Evolutionary conservation across 352 stramenopile genomes (phyloP), one percentile per base, ranked within the genome.

Genomic region (Globisporangium megalacanthum): DNA sequence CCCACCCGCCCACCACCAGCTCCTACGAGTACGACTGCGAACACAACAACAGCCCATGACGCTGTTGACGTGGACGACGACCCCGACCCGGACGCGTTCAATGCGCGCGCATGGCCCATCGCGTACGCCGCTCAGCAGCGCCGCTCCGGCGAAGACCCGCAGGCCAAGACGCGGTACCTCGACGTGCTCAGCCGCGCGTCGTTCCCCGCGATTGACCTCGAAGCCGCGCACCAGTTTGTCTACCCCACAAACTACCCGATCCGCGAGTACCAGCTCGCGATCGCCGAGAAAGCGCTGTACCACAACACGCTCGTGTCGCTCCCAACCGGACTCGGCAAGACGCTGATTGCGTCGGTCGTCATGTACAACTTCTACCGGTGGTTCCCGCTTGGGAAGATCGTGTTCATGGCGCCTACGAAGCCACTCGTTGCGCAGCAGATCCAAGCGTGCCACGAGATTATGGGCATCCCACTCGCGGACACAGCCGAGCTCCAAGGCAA

Each of bases 361-460:
- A 99, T 99, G 94, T 99, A 99, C 80, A 99, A 99, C 82, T 99
- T 96, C 65, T 98, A 98, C 69, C 82, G 96, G 6, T 99, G 97
- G 97, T 99, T 99, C 70, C 95, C 96, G 6, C 72, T 65, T 6
- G 88, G 88, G 15, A 95, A 97, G 52, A 93, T 98, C 44, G 90
- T 98, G n/a, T 98, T 99, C 73, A 94, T 99, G 72, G 97, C 97
- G 6, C 97, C 97, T 0, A 99, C 97, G 8, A 92, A 97, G 70
- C 97, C 97, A 5, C 72, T 99, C 20, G 97, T 99, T 22, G 86
- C 87, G 25, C 97, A 99, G 70, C 97, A 99, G 79, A 97, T 99
- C 49, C 68, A 96, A 54, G 97, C 97, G 14, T 99, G 97, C 61
- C 79, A 97, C 58, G 81, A 95, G 49, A 95, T 97, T 48, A 96